Conservation (phyloP, 495 filamentous ascomycete species). For the Daldinia bambusicola region DNA sequence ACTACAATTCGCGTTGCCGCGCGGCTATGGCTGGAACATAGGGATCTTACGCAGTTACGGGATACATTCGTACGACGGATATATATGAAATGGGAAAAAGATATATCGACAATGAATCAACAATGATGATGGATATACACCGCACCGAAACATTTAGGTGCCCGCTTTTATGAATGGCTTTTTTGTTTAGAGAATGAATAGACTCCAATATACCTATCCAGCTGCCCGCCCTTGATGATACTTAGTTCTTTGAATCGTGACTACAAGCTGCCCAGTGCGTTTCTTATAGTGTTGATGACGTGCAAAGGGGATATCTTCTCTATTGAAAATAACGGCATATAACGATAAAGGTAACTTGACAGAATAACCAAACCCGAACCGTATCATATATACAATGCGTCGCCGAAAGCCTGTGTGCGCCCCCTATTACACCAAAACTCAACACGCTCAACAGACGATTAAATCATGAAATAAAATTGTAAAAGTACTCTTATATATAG, state of each 20-base stretch:
- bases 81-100: neutral
- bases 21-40: conserved; percentile 18
- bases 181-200: neutral
- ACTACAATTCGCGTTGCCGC: neutral
- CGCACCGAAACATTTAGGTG: neutral
- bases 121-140: conserved; percentile 6
- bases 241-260: neutral
- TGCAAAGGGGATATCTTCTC: too few relatives aligned
- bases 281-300: too few relatives aligned
- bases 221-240: neutral
- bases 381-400: too few relatives aligned
- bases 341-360: too few relatives aligned
- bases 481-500: too few relatives aligned
- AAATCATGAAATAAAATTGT: too few relatives aligned
- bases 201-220: neutral
- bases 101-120: neutral
- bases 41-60: neutral
- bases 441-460: too few relatives aligned
- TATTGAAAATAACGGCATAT: too few relatives aligned
- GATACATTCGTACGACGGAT: neutral
- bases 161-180: neutral
- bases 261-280: neutral
- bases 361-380: too few relatives aligned
- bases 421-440: too few relatives aligned
- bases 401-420: too few relatives aligned